Evolutionary conservation across 2,329 filamentous ascomycete genomes (phyloP).

Genomic region (Domatiomyces catenatus): DNA sequence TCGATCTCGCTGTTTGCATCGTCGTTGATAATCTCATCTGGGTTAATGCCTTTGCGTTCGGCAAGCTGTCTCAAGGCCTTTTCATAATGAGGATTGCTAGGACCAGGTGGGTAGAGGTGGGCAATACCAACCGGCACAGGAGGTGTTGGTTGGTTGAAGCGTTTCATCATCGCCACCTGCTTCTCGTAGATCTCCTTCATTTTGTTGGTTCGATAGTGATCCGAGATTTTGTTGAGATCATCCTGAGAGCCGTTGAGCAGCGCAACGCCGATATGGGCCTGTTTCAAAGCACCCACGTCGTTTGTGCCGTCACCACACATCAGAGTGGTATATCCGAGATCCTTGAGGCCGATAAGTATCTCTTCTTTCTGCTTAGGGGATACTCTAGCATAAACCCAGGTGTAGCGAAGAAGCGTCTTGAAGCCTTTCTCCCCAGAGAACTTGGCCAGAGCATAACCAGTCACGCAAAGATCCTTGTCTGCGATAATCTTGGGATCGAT

Average conservation of each 20-base stretch:
- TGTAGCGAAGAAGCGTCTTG: slow-evolving; percentile 63
- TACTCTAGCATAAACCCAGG: slow-evolving; percentile 96
- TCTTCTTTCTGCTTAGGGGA: slow-evolving; percentile 99
- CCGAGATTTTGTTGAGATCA: slow-evolving; percentile 78
- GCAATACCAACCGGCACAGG: slow-evolving; percentile 85
- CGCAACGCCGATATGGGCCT: slow-evolving; percentile 92
- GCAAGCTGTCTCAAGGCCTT: slow-evolving; percentile 83
- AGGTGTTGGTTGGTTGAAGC: slow-evolving; percentile 88
- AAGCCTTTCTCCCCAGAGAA: slow-evolving; percentile 70
- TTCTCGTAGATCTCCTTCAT: slow-evolving; percentile 99
- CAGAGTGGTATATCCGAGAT: slow-evolving; percentile 91
- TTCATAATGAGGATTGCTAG: slow-evolving; percentile 80
- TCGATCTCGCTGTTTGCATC: slow-evolving; percentile 38
- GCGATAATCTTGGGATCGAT: slow-evolving; percentile 68
- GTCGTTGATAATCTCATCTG: slow-evolving; percentile 28
- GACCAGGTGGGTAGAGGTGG: slow-evolving; percentile 83
- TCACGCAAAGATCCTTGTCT: slow-evolving; percentile 85
- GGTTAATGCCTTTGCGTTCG: slow-evolving; percentile 48
- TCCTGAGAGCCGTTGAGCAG: slow-evolving; percentile 88
- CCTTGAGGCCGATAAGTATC: slow-evolving; percentile 89
- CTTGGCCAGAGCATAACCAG: slow-evolving; percentile 80
- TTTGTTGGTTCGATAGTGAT: slow-evolving; percentile 84
- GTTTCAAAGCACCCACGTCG: slow-evolving; percentile 92
- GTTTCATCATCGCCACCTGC: slow-evolving; percentile 75
- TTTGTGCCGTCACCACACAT: slow-evolving; percentile 99